Percentiles rank a stretch among this genome's conserved stretches.
Evolutionary conservation across 2,329 filamentous ascomycete species (phyloP).

Genomic region (Tolypocladium ovalisporum): DNA sequence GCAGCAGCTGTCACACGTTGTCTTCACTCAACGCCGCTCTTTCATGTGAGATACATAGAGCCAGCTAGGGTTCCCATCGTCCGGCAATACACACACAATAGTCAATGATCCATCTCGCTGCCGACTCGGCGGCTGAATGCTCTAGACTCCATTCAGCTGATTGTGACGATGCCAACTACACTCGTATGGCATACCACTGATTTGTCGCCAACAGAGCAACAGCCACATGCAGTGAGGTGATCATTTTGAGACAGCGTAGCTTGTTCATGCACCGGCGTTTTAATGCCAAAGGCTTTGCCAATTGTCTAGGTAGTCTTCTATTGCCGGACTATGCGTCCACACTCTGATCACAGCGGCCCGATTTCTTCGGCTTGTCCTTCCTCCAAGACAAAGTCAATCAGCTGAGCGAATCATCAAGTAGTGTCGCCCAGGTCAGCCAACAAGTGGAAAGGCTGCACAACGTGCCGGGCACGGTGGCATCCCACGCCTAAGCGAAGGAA

Average conservation of each 20-base stretch:
- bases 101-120: too few species aligned
- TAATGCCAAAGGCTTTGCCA: neutral
- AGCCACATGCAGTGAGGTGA: neutral
- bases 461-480: neutral
- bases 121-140: neutral
- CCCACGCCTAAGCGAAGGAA: neutral
- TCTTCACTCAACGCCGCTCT: too few species aligned
- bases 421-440: neutral
- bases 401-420: neutral
- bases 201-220: neutral
- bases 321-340: neutral
- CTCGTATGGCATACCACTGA: neutral
- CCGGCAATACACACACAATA: too few species aligned
- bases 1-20: neutral
- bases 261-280: neutral
- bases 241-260: neutral
- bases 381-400: neutral
- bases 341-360: neutral
- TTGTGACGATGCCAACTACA: neutral
- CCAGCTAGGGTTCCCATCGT: too few species aligned
- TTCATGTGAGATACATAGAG: too few species aligned
- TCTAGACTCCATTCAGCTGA: neutral
- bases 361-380: neutral
- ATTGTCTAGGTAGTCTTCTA: neutral
- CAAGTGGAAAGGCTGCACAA: neutral